A percentile compares a stretch with the other conserved stretches of the same genome.
Conservation (phyloP, 176 grass and related monocot genomes). For the Hordeum marinum region DNA sequence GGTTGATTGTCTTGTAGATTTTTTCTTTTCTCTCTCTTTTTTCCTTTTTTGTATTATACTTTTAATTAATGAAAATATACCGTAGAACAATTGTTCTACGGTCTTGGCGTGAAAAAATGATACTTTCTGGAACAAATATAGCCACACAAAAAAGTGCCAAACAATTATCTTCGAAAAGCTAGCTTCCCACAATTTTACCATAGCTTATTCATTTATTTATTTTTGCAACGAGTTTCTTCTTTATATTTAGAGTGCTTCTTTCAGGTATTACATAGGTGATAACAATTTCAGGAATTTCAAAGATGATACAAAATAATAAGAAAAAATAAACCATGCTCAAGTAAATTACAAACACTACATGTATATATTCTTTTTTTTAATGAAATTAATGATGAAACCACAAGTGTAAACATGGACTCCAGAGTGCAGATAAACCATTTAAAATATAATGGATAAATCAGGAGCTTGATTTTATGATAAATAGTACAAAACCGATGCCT, state of each 20-base stretch:
- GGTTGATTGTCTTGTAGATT: too few relatives aligned
- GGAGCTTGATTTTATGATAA: background rate
- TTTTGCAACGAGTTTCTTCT: too few relatives aligned
- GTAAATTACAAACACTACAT: background rate
- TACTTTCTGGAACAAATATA: background rate
- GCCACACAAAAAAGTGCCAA: background rate
- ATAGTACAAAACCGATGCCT: constrained; percentile 72
- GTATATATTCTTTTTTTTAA: background rate
- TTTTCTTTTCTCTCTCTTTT: too few relatives aligned
- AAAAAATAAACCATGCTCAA: background rate
- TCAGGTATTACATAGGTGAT: background rate
- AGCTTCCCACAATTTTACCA: too few relatives aligned
- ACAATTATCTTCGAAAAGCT: too few relatives aligned
- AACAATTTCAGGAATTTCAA: background rate
- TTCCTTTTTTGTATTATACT: too few relatives aligned
- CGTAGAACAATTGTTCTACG: too few relatives aligned
- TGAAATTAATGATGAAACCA: background rate
- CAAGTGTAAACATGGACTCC: background rate
- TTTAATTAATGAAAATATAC: too few relatives aligned
- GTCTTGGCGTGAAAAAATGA: background rate
- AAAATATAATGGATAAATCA: background rate
- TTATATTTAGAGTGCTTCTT: background rate
- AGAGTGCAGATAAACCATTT: background rate
- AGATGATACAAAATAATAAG: background rate
- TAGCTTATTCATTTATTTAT: background rate